A percentile compares a stretch with the other conserved stretches of the same genome.
Conservation (phyloP, 2,329 filamentous ascomycete species). For the Xylariaceae sp. region DNA sequence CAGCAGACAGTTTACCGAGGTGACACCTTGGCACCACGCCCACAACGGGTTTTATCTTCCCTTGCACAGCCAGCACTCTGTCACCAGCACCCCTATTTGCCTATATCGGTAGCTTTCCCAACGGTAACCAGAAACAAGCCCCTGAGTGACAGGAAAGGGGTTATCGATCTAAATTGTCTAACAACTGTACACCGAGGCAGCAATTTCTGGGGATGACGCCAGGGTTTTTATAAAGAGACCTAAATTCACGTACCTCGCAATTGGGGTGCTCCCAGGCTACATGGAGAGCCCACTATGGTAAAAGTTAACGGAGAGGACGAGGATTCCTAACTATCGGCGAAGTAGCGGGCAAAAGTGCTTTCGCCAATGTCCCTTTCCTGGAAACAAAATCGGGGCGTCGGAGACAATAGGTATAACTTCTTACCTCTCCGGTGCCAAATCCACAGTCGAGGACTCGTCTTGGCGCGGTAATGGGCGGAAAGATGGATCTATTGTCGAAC, state of each 20-base stretch:
- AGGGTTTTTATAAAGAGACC: constrained; percentile 1
- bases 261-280: constrained; percentile 61
- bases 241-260: constrained; percentile 52
- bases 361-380: not conserved
- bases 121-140: not conserved
- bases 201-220: not conserved
- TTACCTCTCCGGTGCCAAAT: constrained; percentile 57
- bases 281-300: constrained; percentile 57
- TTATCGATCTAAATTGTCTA: not conserved
- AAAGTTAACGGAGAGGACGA: constrained; percentile 9
- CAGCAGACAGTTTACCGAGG: constrained; percentile 10
- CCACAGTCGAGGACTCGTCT: constrained; percentile 67
- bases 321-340: not conserved
- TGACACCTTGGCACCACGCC: not conserved
- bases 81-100: not conserved
- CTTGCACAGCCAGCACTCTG: not conserved
- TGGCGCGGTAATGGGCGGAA: constrained; percentile 59
- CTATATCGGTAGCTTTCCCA: not conserved
- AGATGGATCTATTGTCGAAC: constrained; percentile 65
- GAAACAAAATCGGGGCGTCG: not conserved
- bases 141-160: not conserved
- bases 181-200: not conserved
- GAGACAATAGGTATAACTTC: constrained; percentile 2
- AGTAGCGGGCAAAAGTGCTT: not conserved
- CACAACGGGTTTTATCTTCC: not conserved